Base-by-base conservation (phyloP, 1,284 basidiomycete species). In the Naganishia albida region DNA sequence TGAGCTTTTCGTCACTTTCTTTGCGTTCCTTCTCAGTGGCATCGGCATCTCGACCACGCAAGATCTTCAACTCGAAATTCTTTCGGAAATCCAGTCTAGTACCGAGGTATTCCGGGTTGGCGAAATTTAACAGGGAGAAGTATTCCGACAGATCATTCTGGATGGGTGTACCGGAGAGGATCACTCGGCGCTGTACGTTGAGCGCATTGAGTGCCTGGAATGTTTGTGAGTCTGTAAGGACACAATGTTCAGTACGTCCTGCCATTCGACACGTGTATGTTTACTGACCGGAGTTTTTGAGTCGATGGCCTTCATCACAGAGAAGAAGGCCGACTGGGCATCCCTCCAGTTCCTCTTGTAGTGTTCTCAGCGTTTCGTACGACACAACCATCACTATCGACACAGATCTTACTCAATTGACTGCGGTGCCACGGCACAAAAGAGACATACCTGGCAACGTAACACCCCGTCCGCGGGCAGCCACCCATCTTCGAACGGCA, bases 351-450 rank as follows among this genome's bases (percentile, higher is more conserved):
- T 93, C 86, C 3, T 81, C 86, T 7, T 87, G 84, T 10, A 96
- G 81, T 2, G 88, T 88, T n/a, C 93, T 86, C 55, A 99, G 83
- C 0, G 93, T 97, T 77, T 99, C 95, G 72, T 99, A 99, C 0
- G 96, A 99, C 1, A 97, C 95, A 71, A 99, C 98, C 91, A 99
- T 93, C 51, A 99, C 95, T 93, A 63, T n/a, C n/a, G n/a, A n/a
- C n/a, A n/a, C n/a, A n/a, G n/a, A n/a, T n/a, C n/a, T n/a, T 15
- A 52, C 15, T 63, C 23, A 54, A 23, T 39, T 42, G 23, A 18
- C 12, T 28, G 6, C n/a, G 23, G n/a, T n/a, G n/a, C n/a, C n/a
- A 12, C 8, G 1, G 3, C 6, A 39, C 34, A 30, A 54, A 15
- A 57, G 46, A n/a, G 12, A 73, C 83, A 52, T 71, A 91, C 92